Evolutionary conservation across 2,329 filamentous ascomycete species (phyloP).

Genomic region (Cadophora luteo-olivacea): DNA sequence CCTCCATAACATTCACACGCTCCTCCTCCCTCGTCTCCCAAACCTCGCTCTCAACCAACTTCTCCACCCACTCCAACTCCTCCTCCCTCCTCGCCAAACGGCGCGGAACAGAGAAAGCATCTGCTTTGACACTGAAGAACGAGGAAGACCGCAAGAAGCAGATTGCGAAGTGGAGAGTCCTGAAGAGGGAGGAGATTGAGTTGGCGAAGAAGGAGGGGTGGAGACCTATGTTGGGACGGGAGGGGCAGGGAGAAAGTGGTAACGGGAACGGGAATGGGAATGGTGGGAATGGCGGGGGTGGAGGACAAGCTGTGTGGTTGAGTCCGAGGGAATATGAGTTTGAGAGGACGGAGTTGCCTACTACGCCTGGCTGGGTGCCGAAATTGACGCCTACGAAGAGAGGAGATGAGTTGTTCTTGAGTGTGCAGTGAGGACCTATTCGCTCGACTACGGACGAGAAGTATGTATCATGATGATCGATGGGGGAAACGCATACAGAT

Average conservation of each 20-base stretch:
- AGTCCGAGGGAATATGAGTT: slow-evolving; percentile 21
- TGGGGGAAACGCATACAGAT: too few relatives aligned
- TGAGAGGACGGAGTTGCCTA: slow-evolving; percentile 46
- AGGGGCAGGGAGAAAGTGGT: not conserved
- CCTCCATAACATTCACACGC: slow-evolving; percentile 24
- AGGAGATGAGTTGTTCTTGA: slow-evolving; percentile 69
- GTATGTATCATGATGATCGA: too few relatives aligned
- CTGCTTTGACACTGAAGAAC: slow-evolving; percentile 46
- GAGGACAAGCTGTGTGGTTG: too few relatives aligned
- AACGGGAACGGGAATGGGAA: slow-evolving; percentile 2
- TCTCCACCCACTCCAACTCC: slow-evolving; percentile 40
- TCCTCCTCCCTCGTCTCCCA: slow-evolving; percentile 25
- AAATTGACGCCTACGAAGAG: slow-evolving; percentile 70
- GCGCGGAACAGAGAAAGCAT: slow-evolving; percentile 56
- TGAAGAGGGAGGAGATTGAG: slow-evolving; percentile 36
- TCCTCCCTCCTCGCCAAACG: slow-evolving; percentile 60
- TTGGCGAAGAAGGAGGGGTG: slow-evolving; percentile 38
- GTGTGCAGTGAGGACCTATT: slow-evolving; percentile 52
- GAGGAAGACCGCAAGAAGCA: slow-evolving; percentile 36
- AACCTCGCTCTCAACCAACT: slow-evolving; percentile 22
- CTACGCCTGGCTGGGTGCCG: slow-evolving; percentile 66
- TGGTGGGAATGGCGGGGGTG: too few relatives aligned
- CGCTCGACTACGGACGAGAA: too few relatives aligned
- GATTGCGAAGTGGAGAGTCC: slow-evolving; percentile 38
- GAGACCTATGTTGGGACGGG: slow-evolving; percentile 35